Evolutionary conservation across 169 alveolate species (phyloP).

Genomic region (Eimeria sp.): DNA sequence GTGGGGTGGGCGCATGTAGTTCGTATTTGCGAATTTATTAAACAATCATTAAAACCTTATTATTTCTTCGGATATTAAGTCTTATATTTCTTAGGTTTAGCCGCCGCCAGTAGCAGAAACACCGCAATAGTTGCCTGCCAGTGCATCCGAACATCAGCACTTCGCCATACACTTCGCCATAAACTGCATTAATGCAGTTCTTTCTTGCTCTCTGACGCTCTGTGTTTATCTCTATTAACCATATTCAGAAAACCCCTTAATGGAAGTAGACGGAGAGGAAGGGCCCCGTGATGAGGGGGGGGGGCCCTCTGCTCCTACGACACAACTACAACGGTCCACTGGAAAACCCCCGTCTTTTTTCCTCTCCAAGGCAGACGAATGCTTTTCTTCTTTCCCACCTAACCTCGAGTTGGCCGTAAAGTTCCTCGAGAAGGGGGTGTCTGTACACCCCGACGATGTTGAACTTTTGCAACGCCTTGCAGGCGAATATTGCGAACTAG

Average conservation of each 20-base stretch:
- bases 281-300: conserved; percentile 7
- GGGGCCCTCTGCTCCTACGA: background rate
- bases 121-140: background rate
- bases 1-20: conserved; percentile 13
- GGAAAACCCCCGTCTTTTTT: conserved; percentile 56
- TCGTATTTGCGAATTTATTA: background rate
- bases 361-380: conserved; percentile 37
- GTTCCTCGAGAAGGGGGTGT: conserved; percentile 53
- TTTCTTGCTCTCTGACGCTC: too few relatives aligned
- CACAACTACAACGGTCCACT: background rate
- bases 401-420: conserved; percentile 18
- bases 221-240: background rate
- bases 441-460: conserved; percentile 54
- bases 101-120: background rate
- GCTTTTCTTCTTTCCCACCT: conserved; percentile 6
- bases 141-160: background rate
- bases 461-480: conserved; percentile 36
- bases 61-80: background rate
- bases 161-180: background rate
- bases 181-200: background rate
- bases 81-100: background rate
- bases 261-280: conserved; percentile 63
- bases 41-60: background rate
- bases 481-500: conserved; percentile 31
- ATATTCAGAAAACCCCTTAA: background rate